Evolutionary conservation across 2,329 filamentous ascomycete species (phyloP).

Genomic region (Aphanoascus verrucosus): DNA sequence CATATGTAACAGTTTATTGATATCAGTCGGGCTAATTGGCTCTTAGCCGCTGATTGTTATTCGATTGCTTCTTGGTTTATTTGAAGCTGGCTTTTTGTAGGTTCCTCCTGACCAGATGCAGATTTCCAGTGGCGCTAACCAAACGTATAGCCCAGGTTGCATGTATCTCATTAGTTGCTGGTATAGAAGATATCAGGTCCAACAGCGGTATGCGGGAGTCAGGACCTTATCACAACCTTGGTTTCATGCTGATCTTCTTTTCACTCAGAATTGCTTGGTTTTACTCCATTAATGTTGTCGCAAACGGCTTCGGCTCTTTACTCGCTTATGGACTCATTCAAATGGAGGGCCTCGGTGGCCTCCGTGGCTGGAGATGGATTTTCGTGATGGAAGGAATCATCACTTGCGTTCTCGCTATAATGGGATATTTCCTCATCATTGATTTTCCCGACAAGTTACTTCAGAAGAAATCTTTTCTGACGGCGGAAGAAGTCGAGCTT

Average conservation of each 20-base stretch:
- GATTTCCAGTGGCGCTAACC: neutral
- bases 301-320: constrained; percentile 40
- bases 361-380: constrained; percentile 45
- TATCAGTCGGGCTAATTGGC: neutral
- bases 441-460: constrained; percentile 26
- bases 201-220: constrained; percentile 25
- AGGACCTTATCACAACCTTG: constrained; percentile 6
- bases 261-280: constrained; percentile 33
- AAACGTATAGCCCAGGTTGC: constrained; percentile 40
- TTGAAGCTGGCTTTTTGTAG: constrained; percentile 48
- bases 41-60: constrained; percentile 16
- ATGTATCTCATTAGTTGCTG: constrained; percentile 59
- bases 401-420: constrained; percentile 19
- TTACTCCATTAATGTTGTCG: constrained; percentile 41
- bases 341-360: constrained; percentile 34
- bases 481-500: constrained; percentile 35
- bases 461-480: constrained; percentile 25
- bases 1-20: neutral
- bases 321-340: constrained; percentile 34
- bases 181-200: constrained; percentile 40
- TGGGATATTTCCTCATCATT: constrained; percentile 26
- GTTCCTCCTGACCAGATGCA: constrained; percentile 52
- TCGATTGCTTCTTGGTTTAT: constrained; percentile 47
- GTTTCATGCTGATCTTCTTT: neutral
- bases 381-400: constrained; percentile 41